Conservation (phyloP, 179 eudicot genomes). For the Sideroxylon spinosum region DNA sequence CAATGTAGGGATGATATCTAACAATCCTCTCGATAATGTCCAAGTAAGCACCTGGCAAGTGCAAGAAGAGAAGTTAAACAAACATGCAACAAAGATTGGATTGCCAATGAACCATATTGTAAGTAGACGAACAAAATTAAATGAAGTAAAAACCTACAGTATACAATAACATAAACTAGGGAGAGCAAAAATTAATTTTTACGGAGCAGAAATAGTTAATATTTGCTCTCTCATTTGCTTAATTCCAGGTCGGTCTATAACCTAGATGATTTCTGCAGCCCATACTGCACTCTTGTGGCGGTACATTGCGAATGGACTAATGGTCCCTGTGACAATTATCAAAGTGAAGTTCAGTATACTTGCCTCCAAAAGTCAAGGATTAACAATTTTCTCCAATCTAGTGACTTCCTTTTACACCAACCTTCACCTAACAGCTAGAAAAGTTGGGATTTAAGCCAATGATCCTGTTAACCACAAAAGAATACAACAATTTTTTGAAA, state of each 20-base stretch:
- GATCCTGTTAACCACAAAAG: background rate
- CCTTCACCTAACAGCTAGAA: background rate
- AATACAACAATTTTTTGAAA: background rate
- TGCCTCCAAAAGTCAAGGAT: background rate
- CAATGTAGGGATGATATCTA: constrained; percentile 84
- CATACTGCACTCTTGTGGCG: background rate
- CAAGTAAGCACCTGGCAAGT: constrained; percentile 62
- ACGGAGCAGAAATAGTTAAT: background rate
- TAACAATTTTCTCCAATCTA: background rate
- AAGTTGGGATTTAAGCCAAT: background rate
- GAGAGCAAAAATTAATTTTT: background rate
- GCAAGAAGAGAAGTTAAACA: constrained; percentile 1
- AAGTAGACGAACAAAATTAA: background rate
- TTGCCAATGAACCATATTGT: background rate
- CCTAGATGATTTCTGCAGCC: background rate
- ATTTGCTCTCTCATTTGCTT: background rate
- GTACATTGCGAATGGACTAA: background rate
- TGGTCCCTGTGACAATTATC: background rate
- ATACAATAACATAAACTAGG: background rate
- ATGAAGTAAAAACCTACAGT: background rate
- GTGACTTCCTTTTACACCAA: background rate
- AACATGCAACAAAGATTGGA: background rate
- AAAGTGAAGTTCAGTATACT: background rate
- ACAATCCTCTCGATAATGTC: constrained; percentile 79
- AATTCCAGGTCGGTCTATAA: background rate